Percentiles rank a stretch among this genome's conserved stretches.
phyloP scores from a whole-genome alignment of 495 filamentous ascomycete species.

The Evernia prunastri region DNA sequence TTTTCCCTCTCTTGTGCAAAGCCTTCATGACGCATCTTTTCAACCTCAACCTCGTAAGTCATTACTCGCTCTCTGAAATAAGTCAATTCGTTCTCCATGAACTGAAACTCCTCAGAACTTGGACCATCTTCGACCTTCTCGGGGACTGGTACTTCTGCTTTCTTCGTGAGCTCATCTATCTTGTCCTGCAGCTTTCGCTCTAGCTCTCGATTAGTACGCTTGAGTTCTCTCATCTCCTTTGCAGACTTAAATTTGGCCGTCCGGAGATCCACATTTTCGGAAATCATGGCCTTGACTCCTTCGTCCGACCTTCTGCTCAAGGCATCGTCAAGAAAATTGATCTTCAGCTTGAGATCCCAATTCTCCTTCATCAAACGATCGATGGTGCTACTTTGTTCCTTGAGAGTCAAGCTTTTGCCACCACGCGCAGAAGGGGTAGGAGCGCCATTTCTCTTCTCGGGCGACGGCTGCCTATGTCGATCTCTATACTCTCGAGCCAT shows the following conservation, averaged over 20 bases:
- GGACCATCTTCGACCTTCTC: slow-evolving; percentile 50
- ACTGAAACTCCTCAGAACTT: slow-evolving; percentile 56
- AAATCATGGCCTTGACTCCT: slow-evolving; percentile 93
- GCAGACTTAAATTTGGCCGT: slow-evolving; percentile 80
- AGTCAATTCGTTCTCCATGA: slow-evolving; percentile 75
- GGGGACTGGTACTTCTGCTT: slow-evolving; percentile 36
- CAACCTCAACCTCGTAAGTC: slow-evolving; percentile 73
- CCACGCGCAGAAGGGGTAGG: slow-evolving; percentile 51
- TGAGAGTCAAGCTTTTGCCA: slow-evolving; percentile 82
- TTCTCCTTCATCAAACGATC: slow-evolving; percentile 91
- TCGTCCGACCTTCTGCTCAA: slow-evolving; percentile 91
- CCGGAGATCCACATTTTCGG: slow-evolving; percentile 91
- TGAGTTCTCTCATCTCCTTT: slow-evolving; percentile 77
- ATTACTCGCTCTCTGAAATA: slow-evolving; percentile 79
- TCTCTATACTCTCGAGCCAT: slow-evolving; percentile 76
- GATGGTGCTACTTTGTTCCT: slow-evolving; percentile 95
- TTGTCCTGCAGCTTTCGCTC: slow-evolving; percentile 78
- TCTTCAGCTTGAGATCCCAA: slow-evolving; percentile 81
- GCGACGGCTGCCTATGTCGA: slow-evolving; percentile 50
- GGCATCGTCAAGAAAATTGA: slow-evolving; percentile 76
- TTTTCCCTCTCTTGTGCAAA: slow-evolving; percentile 74
- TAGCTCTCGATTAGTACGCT: slow-evolving; percentile 70
- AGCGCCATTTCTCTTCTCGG: slow-evolving; percentile 45
- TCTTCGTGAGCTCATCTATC: slow-evolving; percentile 49
- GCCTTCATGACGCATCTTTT: slow-evolving; percentile 69